Evolutionary conservation across 2,329 filamentous ascomycete genomes (phyloP).

Genomic region (Nigrospora osmanthi): DNA sequence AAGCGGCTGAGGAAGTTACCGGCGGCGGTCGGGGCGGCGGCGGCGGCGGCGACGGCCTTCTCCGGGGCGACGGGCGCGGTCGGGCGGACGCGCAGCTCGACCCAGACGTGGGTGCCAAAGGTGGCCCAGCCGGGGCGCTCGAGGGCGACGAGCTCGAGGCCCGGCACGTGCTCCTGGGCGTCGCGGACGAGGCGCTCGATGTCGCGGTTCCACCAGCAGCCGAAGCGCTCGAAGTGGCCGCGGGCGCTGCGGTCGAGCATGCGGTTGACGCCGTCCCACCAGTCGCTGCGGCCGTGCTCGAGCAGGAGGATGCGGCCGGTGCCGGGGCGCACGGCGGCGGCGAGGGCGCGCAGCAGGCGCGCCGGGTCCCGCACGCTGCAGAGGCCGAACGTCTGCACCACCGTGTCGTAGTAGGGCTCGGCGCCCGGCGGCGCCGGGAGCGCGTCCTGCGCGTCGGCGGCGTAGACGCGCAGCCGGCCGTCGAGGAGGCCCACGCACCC

Average conservation of each 20-base stretch:
- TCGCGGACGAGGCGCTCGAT: conserved; percentile 45
- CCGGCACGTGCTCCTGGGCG: conserved; percentile 38
- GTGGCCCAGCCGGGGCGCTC: conserved; percentile 44
- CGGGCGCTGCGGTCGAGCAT: conserved; percentile 47
- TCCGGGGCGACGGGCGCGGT: not conserved
- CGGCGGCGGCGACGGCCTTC: not conserved
- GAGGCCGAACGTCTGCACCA: conserved; percentile 57
- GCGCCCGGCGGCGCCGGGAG: conserved; percentile 31
- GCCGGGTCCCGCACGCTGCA: conserved; percentile 54
- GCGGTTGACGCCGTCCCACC: conserved; percentile 45
- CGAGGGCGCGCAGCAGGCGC: conserved; percentile 44
- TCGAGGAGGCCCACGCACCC: conserved; percentile 25
- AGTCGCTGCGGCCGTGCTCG: conserved; percentile 54
- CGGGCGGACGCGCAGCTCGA: conserved; percentile 41
- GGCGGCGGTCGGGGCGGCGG: no score
- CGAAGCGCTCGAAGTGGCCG: conserved; percentile 50
- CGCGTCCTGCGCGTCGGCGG: conserved; percentile 36
- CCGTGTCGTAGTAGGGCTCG: conserved; percentile 49
- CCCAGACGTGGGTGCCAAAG: conserved; percentile 49
- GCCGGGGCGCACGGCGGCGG: conserved; percentile 39
- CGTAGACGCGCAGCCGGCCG: conserved; percentile 36
- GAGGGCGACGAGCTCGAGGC: conserved; percentile 48
- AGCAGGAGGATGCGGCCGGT: conserved; percentile 53
- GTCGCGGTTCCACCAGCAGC: conserved; percentile 64
- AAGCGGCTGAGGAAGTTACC: no score